phyloP scores from a whole-genome alignment of 2,329 filamentous ascomycete genomes.

The Cladosporium sphaerospermum region DNA sequence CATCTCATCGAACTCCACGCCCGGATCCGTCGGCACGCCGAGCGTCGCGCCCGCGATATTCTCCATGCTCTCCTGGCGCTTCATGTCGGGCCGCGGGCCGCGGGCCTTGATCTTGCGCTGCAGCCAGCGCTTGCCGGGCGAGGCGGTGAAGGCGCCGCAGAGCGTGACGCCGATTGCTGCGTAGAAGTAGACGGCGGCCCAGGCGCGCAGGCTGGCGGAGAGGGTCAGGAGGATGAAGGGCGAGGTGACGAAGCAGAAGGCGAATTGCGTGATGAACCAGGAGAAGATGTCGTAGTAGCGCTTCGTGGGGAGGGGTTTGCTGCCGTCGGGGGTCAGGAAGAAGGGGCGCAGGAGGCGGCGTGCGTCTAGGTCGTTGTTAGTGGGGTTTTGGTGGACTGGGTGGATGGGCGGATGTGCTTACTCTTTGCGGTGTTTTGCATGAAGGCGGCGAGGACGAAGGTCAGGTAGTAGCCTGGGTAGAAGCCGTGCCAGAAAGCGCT shows the following conservation, averaged over 20 bases:
- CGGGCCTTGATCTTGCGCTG: conserved; percentile 33
- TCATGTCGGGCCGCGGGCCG: conserved; percentile 23
- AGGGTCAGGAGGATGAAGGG: conserved; percentile 83
- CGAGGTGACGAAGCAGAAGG: conserved; percentile 72
- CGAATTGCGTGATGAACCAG: conserved; percentile 69
- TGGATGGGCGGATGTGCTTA: conserved; percentile 44
- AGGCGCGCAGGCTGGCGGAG: conserved; percentile 63
- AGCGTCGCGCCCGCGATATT: conserved; percentile 49
- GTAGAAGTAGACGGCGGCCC: conserved; percentile 87
- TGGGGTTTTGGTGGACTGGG: neutral
- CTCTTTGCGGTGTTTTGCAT: conserved; percentile 92
- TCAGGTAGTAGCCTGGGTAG: conserved; percentile 90
- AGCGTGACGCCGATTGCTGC: conserved; percentile 60
- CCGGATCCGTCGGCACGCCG: conserved; percentile 72
- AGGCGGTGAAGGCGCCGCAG: conserved; percentile 70
- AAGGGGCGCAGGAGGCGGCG: conserved; percentile 86
- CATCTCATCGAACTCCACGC: conserved; percentile 69
- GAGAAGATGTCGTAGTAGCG: conserved; percentile 78
- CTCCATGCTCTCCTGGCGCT: conserved; percentile 28
- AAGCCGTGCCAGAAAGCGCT: conserved; percentile 98
- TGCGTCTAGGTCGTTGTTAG: conserved; percentile 54
- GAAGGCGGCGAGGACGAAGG: conserved; percentile 83
- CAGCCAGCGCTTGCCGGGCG: conserved; percentile 59
- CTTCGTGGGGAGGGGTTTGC: conserved; percentile 63
- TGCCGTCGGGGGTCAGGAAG: conserved; percentile 75